A percentile compares a stretch with the other conserved stretches of the same genome.
phyloP scores from a whole-genome alignment of 2,329 filamentous ascomycete species.

The Myriosclerotinia duriaeana region DNA sequence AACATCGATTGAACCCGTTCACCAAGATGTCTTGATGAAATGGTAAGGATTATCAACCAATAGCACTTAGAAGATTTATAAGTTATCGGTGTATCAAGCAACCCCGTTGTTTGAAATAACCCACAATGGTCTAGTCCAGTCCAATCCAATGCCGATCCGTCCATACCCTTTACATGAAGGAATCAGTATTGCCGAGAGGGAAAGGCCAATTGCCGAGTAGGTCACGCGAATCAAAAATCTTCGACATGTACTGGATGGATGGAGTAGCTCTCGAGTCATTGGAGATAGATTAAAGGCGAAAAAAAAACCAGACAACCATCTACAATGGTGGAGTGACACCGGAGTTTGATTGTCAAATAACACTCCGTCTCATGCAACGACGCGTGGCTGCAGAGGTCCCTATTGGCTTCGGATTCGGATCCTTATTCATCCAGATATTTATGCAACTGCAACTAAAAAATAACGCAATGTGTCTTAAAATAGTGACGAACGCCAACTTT shows the following conservation, averaged over 20 bases:
- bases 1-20: too few species aligned
- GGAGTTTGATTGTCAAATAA: neutral
- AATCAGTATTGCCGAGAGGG: neutral
- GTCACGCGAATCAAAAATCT: neutral
- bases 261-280: neutral
- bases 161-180: too few species aligned
- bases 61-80: too few species aligned
- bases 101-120: too few species aligned
- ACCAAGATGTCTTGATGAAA: too few species aligned
- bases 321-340: conserved; percentile 1
- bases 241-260: neutral
- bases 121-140: too few species aligned
- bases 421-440: neutral
- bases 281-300: neutral
- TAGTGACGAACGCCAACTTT: neutral
- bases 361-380: neutral
- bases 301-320: neutral
- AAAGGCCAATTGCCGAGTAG: neutral
- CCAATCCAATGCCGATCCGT: too few species aligned
- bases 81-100: too few species aligned
- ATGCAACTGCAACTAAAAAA: neutral
- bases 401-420: too few species aligned
- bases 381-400: neutral
- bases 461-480: neutral
- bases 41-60: too few species aligned